phyloP scores from a whole-genome alignment of 106 monocot species.

The Dendrobium officinale region DNA sequence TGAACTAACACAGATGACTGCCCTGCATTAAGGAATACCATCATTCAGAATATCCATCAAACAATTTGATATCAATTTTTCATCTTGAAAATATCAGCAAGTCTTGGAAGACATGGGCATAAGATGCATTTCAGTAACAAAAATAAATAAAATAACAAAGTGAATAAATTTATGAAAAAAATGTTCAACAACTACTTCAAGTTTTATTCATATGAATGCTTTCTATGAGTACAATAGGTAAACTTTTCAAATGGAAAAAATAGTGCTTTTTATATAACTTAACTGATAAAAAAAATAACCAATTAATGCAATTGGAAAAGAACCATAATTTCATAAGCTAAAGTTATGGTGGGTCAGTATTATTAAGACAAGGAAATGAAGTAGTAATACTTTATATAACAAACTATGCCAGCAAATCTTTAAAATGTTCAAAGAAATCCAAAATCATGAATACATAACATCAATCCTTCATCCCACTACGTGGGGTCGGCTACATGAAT shows the following conservation, averaged over 20 bases:
- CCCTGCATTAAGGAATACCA: background rate
- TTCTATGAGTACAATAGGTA: background rate
- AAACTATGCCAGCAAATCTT: background rate
- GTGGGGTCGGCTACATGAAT: too few relatives aligned
- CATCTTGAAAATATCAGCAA: background rate
- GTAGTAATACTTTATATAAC: background rate
- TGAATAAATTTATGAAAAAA: background rate
- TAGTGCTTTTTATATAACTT: background rate
- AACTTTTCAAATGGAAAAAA: background rate
- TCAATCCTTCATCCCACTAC: too few relatives aligned
- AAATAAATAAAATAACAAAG: background rate
- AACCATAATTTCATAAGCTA: background rate
- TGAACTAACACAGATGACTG: background rate
- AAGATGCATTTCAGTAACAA: background rate
- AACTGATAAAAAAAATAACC: background rate
- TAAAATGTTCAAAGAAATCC: background rate
- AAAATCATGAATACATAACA: too few relatives aligned
- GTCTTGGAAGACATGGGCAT: background rate
- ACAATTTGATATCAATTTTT: background rate
- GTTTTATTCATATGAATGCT: constrained; percentile 1
- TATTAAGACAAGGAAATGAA: background rate
- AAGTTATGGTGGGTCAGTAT: background rate
- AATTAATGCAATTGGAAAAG: background rate
- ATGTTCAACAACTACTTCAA: background rate
- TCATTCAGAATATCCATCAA: background rate